Evolutionary conservation across 2,329 filamentous ascomycete genomes (phyloP).

Genomic region (Nemania bipapillata): DNA sequence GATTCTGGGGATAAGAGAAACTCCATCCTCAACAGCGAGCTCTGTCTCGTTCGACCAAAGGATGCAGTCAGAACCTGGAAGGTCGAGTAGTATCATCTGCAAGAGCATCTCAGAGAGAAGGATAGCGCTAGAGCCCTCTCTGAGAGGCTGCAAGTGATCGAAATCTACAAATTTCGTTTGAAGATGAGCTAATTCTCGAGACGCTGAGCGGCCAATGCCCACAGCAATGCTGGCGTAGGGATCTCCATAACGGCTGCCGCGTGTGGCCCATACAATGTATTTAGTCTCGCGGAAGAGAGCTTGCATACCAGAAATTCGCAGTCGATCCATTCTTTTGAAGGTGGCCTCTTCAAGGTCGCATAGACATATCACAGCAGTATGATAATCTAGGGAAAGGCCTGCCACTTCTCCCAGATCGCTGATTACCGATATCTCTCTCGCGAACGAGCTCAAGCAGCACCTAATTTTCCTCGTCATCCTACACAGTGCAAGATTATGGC

Average conservation of each 20-base stretch:
- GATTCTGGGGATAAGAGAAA: slow-evolving; percentile 5
- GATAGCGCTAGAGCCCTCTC: not conserved
- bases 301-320: not conserved
- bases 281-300: not conserved
- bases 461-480: not conserved
- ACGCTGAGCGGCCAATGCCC: slow-evolving; percentile 7
- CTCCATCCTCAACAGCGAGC: not conserved
- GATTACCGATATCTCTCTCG: not conserved
- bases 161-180: slow-evolving; percentile 2
- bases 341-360: slow-evolving; percentile 11
- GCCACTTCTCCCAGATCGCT: not conserved
- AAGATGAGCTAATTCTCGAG: slow-evolving; percentile 3
- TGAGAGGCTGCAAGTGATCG: not conserved
- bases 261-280: slow-evolving; percentile 19
- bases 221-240: slow-evolving; percentile 19
- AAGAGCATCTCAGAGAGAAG: slow-evolving; percentile 6
- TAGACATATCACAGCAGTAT: slow-evolving; percentile 1
- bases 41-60: slow-evolving; percentile 16
- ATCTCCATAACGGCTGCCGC: not conserved
- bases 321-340: not conserved
- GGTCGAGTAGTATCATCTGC: slow-evolving; percentile 8
- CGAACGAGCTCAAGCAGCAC: not conserved
- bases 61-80: not conserved
- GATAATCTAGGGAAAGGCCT: not conserved
- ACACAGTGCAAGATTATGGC: not conserved